A percentile compares a stretch with the other conserved stretches of the same genome.
Conservation (phyloP, 2,329 filamentous ascomycete species). For the Aspergillus sojae region DNA sequence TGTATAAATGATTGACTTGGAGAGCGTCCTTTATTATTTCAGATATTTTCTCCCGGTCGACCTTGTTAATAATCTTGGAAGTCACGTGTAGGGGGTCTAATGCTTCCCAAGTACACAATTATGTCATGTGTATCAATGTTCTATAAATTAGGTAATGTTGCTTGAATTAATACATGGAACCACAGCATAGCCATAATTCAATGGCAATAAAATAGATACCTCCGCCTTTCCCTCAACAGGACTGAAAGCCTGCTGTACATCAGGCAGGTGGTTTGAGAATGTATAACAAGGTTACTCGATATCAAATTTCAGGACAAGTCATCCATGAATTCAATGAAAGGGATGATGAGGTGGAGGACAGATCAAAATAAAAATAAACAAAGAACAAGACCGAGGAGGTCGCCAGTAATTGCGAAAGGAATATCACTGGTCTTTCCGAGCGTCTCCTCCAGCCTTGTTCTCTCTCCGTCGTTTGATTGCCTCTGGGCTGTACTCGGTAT, state of each 20-base stretch:
- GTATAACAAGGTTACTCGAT: background rate
- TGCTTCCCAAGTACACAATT: no score
- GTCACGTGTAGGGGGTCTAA: no score
- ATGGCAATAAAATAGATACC: background rate
- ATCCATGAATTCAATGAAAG: background rate
- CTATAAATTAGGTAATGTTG: background rate
- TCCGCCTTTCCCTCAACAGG: background rate
- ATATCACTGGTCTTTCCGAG: conserved; percentile 32
- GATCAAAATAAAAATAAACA: background rate
- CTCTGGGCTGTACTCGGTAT: conserved; percentile 90
- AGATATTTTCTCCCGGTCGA: no score
- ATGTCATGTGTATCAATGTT: background rate
- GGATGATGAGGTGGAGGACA: background rate
- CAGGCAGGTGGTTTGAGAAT: background rate
- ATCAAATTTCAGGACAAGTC: background rate
- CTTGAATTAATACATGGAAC: background rate
- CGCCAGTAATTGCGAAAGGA: background rate
- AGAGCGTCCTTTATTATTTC: no score
- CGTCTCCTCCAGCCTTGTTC: conserved; percentile 32
- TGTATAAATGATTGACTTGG: no score
- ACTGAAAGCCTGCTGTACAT: background rate
- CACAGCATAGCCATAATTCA: background rate
- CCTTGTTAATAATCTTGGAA: no score
- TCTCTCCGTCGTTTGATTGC: conserved; percentile 82
- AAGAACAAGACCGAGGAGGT: background rate